Percentiles rank a stretch among this genome's conserved stretches.
Conservation (phyloP, 129 eudicot species). For the Kitagawia praeruptora region DNA sequence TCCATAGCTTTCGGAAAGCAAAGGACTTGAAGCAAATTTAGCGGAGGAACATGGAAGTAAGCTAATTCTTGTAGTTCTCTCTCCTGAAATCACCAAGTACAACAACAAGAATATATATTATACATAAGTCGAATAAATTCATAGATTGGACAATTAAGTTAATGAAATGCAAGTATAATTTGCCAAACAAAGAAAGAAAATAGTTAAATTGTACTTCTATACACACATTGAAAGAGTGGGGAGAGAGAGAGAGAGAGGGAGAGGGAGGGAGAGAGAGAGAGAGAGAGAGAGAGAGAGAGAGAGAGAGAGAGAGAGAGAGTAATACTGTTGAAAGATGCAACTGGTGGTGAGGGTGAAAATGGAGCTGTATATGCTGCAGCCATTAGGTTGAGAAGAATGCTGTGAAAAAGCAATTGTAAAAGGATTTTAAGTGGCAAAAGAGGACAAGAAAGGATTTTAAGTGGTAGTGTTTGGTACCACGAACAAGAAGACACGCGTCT, state of each 20-base stretch:
- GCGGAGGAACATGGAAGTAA: conserved; percentile 16
- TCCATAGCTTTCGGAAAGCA: conserved; percentile 1
- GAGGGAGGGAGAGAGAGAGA: neutral
- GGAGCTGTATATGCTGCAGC: neutral
- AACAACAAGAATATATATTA: neutral
- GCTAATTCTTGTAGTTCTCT: conserved; percentile 15
- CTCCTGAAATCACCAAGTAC: conserved; percentile 19
- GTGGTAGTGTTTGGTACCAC: neutral
- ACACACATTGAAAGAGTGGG: neutral
- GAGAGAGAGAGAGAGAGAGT: conserved; percentile 1
- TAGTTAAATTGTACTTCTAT: too few relatives aligned
- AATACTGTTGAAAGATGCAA: neutral
- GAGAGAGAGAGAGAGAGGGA: neutral
- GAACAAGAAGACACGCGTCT: neutral
- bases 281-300: neutral
- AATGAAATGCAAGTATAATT: neutral
- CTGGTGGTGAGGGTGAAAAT: neutral
- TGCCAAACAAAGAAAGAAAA: too few relatives aligned
- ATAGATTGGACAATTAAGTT: neutral
- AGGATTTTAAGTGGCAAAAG: neutral
- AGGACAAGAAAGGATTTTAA: too few relatives aligned
- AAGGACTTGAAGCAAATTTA: conserved; percentile 18
- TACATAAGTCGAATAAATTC: neutral
- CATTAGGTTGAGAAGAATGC: neutral
- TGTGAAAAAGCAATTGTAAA: neutral